phyloP scores from a whole-genome alignment of 805 yeast genomes.

The Kodamaea leandrae region DNA sequence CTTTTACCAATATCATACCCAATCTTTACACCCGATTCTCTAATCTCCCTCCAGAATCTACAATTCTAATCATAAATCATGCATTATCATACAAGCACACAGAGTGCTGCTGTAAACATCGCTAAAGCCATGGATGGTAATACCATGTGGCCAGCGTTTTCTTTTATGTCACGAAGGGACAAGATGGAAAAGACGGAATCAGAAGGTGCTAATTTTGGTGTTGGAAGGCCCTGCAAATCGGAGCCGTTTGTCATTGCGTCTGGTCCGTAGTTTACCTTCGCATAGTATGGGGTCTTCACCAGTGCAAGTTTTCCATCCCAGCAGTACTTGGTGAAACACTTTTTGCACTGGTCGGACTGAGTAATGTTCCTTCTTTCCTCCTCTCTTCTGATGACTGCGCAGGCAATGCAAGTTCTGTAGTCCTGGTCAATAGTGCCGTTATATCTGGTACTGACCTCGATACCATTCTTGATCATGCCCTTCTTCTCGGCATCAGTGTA shows the following conservation, averaged over 20 bases:
- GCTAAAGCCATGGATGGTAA: neutral
- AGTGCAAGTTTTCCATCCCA: constrained; percentile 53
- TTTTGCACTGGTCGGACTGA: constrained; percentile 66
- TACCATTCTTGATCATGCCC: constrained; percentile 69
- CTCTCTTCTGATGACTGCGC: constrained; percentile 78
- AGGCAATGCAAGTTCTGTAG: constrained; percentile 73
- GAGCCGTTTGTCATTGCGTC: constrained; percentile 4
- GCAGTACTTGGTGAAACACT: constrained; percentile 72
- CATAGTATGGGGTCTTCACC: neutral
- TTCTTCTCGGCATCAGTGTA: constrained; percentile 57
- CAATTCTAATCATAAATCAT: no score
- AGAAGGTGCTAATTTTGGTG: neutral
- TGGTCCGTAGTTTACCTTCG: constrained; percentile 1
- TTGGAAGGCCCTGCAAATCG: neutral
- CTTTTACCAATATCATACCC: no score
- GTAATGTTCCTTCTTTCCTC: constrained; percentile 63
- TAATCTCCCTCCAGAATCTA: no score
- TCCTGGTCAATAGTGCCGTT: constrained; percentile 67
- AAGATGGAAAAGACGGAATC: neutral
- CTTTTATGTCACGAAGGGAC: constrained; percentile 1
- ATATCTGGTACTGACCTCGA: constrained; percentile 61
- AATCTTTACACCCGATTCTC: no score
- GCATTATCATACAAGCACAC: neutral
- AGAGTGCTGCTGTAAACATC: neutral
- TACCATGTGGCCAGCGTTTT: neutral